phyloP scores from a whole-genome alignment of 495 filamentous ascomycete species.

The Daldinia concentrica region DNA sequence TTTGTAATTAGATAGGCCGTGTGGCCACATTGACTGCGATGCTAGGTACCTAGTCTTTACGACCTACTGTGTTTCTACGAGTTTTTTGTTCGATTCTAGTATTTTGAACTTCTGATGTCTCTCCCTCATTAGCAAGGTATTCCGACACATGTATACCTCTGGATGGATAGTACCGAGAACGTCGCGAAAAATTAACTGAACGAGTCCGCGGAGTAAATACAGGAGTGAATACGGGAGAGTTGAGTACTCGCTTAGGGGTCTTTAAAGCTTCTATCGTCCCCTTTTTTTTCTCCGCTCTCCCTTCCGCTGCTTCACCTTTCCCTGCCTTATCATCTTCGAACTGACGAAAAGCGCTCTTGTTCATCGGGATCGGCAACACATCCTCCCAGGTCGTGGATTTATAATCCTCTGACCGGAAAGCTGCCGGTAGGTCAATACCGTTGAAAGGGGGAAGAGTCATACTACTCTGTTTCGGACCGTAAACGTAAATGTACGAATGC shows the following conservation, averaged over 20 bases:
- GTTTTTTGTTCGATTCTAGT: not conserved
- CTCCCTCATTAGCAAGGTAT: not conserved
- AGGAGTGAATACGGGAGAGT: no score
- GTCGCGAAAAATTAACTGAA: no score
- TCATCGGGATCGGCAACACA: conserved; percentile 25
- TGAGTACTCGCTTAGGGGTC: not conserved
- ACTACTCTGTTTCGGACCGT: not conserved
- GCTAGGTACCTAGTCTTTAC: not conserved
- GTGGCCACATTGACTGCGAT: not conserved
- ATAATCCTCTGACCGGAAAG: conserved; percentile 15
- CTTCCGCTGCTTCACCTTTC: not conserved
- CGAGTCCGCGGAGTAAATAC: no score
- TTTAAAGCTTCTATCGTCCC: not conserved
- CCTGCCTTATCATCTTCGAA: not conserved
- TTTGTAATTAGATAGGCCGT: not conserved
- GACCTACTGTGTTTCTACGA: not conserved
- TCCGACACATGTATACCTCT: not conserved
- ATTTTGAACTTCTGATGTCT: not conserved
- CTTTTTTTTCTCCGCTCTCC: not conserved
- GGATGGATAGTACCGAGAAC: not conserved
- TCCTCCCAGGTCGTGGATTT: conserved; percentile 20
- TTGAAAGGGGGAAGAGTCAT: conserved; percentile 36
- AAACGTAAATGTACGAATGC: conserved; percentile 6
- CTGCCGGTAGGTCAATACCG: conserved; percentile 19
- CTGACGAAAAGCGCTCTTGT: conserved; percentile 18